Percentiles rank a stretch among this genome's conserved stretches.
Evolutionary conservation across 306 rosid species (phyloP).

Genomic region (Lagenaria siceraria): DNA sequence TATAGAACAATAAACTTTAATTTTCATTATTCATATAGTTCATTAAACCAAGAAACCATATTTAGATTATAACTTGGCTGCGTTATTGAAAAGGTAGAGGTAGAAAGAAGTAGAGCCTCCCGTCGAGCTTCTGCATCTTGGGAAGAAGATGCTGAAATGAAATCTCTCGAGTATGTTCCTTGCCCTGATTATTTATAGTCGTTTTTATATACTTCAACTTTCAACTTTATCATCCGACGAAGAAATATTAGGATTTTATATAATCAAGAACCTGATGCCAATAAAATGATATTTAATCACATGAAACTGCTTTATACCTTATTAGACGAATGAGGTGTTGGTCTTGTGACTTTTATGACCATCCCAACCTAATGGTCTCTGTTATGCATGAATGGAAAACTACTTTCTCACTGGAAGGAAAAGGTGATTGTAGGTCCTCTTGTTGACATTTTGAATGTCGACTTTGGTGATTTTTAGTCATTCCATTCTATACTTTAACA

Average conservation of each 20-base stretch:
- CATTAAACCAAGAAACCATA: background rate
- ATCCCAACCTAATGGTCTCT: too few species aligned
- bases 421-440: too few species aligned
- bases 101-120: constrained; percentile 68
- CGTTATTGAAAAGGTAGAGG: constrained; percentile 59
- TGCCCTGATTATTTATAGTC: background rate
- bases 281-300: background rate
- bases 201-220: background rate
- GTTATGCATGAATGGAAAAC: too few species aligned
- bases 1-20: background rate
- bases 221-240: background rate
- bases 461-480: too few species aligned
- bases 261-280: too few species aligned
- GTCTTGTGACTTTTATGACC: background rate
- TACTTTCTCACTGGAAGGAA: too few species aligned
- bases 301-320: background rate
- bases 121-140: constrained; percentile 81
- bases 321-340: background rate
- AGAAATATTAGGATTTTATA: background rate
- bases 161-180: constrained; percentile 77
- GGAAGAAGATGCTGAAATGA: constrained; percentile 91
- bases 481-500: background rate
- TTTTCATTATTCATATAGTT: background rate
- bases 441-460: too few species aligned
- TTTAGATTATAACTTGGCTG: background rate